Percentiles rank a stretch among this genome's conserved stretches.
These are phyloP conservation scores for Stenocarpella maydis DNA, from an alignment of 2,329 filamentous ascomycete genomes.

Conservation along the genomic window DNA sequence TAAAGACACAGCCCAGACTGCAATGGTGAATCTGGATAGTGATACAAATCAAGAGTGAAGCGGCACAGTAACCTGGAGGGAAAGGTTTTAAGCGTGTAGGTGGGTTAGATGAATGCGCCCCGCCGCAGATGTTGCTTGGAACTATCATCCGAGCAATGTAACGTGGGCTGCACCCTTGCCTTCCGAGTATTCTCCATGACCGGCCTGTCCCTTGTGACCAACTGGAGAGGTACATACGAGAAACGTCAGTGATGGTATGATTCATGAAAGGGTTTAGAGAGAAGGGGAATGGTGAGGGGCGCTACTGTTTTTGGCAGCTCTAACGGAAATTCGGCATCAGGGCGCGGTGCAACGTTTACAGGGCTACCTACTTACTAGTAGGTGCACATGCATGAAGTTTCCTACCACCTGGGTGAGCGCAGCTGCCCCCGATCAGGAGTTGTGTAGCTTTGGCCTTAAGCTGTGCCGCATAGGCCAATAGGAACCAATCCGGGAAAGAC, in stretches of 20 bases:
- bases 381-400: no score
- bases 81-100: not conserved
- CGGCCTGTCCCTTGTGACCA: not conserved
- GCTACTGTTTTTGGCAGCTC: not conserved
- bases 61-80: not conserved
- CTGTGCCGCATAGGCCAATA: not conserved
- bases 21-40: not conserved
- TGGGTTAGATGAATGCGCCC: not conserved
- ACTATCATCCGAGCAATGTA: conserved; percentile 8
- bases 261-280: not conserved
- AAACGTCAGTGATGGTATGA: not conserved
- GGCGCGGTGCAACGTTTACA: not conserved
- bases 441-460: no score
- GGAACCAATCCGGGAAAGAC: not conserved
- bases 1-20: not conserved
- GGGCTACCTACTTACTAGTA: no score
- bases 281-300: not conserved
- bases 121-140: not conserved
- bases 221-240: not conserved
- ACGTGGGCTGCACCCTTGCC: conserved; percentile 8
- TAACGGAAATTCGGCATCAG: not conserved
- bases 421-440: not conserved
- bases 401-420: not conserved
- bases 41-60: not conserved
- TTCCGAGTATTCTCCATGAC: not conserved